Conservation (phyloP, 208 protist species). For the Balamuthia mandrillaris region DNA sequence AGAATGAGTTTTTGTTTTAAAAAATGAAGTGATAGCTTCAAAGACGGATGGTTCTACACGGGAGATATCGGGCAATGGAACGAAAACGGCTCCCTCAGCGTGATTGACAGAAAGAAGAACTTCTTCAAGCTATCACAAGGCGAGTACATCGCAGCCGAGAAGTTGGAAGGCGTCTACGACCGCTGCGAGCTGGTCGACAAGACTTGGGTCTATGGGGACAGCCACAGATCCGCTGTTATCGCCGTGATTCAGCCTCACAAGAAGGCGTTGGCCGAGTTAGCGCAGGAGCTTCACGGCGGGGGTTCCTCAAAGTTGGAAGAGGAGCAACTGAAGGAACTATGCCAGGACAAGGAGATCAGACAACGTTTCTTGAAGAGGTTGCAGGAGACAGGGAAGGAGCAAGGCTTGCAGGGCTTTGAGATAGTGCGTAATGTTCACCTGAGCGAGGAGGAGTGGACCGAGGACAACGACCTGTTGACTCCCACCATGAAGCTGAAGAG, state of each 20-base stretch:
- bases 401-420: not conserved
- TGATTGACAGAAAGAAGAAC: conserved; percentile 30
- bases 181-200: not conserved
- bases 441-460: not conserved
- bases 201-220: not conserved
- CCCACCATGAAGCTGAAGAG: conserved; percentile 12
- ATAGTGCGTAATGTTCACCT: not conserved
- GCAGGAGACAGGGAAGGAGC: not conserved
- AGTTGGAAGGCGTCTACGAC: conserved; percentile 19
- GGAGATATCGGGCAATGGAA: conserved; percentile 14
- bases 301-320: not conserved
- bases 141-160: conserved; percentile 38
- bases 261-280: not conserved
- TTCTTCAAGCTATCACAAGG: conserved; percentile 17
- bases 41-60: conserved; percentile 31
- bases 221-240: not conserved
- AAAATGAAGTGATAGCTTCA: not conserved
- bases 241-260: not conserved
- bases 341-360: not conserved
- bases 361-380: not conserved
- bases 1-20: not conserved
- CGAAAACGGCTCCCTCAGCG: not conserved
- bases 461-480: not conserved
- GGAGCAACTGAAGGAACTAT: not conserved
- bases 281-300: not conserved